Conservation (phyloP, 371 early-diverging fungal genomes). For the Circinella umbellata region DNA sequence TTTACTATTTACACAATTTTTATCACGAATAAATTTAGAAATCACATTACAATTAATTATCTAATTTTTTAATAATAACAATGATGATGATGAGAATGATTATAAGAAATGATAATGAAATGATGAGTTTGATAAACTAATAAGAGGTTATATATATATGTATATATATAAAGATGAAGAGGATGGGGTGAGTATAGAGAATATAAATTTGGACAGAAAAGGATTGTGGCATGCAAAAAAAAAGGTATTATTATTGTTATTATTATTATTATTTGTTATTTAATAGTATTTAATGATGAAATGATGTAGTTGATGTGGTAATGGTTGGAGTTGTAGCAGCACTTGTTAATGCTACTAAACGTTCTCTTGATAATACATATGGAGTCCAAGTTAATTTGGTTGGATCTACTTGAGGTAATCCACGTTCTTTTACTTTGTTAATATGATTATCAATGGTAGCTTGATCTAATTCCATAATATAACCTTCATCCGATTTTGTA, state of each 20-base stretch:
- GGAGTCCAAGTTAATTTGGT: constrained; percentile 70
- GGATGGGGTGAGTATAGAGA: too few species aligned
- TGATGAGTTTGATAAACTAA: too few species aligned
- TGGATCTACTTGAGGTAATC: constrained; percentile 54
- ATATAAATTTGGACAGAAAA: too few species aligned
- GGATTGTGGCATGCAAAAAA: too few species aligned
- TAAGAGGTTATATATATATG: too few species aligned
- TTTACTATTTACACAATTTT: too few species aligned
- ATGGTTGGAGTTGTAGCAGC: not conserved
- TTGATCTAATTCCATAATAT: constrained; percentile 37
- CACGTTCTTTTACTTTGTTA: constrained; percentile 43
- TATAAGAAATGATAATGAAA: too few species aligned
- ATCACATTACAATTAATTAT: too few species aligned
- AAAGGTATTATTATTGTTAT: not conserved
- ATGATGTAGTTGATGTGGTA: not conserved
- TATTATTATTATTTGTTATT: not conserved
- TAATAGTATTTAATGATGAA: not conserved
- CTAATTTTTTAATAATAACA: too few species aligned
- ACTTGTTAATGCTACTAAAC: constrained; percentile 29
- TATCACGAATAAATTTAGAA: too few species aligned
- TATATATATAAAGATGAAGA: too few species aligned
- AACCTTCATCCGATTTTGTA: constrained; percentile 7
- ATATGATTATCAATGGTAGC: constrained; percentile 45
- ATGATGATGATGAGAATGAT: too few species aligned
- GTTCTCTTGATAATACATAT: constrained; percentile 55